Conservation (phyloP, 169 alveolate species). For the Plasmodium vinckei region DNA sequence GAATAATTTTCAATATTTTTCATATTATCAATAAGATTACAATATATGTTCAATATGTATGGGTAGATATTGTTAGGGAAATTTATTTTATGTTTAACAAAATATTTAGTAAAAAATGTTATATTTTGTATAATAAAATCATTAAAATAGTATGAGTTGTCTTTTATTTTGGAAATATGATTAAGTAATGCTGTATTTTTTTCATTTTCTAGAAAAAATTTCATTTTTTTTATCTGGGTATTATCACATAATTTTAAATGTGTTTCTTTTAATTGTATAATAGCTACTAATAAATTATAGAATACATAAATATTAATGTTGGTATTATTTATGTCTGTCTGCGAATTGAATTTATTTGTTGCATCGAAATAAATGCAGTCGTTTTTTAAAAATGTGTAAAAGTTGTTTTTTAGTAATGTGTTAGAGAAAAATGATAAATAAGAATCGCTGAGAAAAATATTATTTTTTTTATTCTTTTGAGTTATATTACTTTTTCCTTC, state of each 20-base stretch:
- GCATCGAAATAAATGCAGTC: not conserved
- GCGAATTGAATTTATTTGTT: conserved; percentile 16
- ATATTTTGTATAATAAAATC: conserved; percentile 44
- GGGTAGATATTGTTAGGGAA: conserved; percentile 16
- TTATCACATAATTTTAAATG: conserved; percentile 19
- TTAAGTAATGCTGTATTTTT: conserved; percentile 9
- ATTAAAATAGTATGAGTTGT: conserved; percentile 13
- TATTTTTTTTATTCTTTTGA: not conserved
- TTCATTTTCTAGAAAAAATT: conserved; percentile 25
- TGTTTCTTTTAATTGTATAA: conserved; percentile 47
- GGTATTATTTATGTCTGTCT: conserved; percentile 5
- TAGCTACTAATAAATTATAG: conserved; percentile 25
- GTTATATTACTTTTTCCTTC: not conserved
- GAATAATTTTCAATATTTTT: conserved; percentile 12
- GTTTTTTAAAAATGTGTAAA: conserved; percentile 24
- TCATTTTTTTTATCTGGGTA: conserved; percentile 15
- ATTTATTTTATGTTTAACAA: conserved; percentile 31
- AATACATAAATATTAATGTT: conserved; percentile 39
- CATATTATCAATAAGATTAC: conserved; percentile 12
- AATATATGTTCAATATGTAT: conserved; percentile 31
- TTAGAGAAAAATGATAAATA: conserved; percentile 20
- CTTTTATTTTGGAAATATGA: conserved; percentile 10
- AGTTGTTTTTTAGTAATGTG: conserved; percentile 46
- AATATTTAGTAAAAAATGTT: conserved; percentile 23
- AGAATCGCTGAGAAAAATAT: not conserved